Evolutionary conservation across 805 yeast genomes (phyloP).

Genomic region (Kodamaea fukazawae): DNA sequence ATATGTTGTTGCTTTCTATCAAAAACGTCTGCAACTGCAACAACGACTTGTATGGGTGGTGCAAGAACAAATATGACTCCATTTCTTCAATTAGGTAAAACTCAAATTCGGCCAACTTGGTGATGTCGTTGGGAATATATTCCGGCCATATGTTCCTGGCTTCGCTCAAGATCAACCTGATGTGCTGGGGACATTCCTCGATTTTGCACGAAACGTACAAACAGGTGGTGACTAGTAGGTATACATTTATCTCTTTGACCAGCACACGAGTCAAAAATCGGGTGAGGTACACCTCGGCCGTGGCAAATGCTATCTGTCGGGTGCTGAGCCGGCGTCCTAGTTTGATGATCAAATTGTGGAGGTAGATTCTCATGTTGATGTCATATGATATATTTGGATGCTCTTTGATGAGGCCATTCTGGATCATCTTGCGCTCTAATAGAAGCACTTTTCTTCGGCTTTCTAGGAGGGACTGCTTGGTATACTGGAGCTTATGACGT

Average conservation of each 20-base stretch:
- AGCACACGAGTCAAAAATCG: conserved; percentile 73
- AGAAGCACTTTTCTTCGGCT: conserved; percentile 40
- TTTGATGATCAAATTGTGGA: conserved; percentile 71
- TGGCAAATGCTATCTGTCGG: conserved; percentile 80
- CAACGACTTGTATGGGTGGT: conserved; percentile 71
- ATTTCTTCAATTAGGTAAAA: conserved; percentile 89
- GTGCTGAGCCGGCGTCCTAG: conserved; percentile 76
- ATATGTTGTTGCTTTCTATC: conserved; percentile 25
- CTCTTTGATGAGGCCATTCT: conserved; percentile 42
- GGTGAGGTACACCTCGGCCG: conserved; percentile 83
- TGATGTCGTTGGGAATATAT: conserved; percentile 84
- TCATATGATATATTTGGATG: conserved; percentile 50
- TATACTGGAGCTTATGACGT: conserved; percentile 75
- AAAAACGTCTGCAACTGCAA: conserved; percentile 49
- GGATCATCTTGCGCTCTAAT: conserved; percentile 43
- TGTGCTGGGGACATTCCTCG: conserved; percentile 94
- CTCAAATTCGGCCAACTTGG: conserved; percentile 92
- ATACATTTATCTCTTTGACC: conserved; percentile 77
- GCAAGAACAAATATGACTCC: conserved; percentile 65
- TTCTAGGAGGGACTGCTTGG: conserved; percentile 55
- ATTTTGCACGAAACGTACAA: conserved; percentile 89
- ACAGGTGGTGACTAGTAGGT: conserved; percentile 77
- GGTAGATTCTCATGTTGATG: conserved; percentile 66
- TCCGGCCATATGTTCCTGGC: conserved; percentile 94
- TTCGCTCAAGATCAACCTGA: conserved; percentile 76